A percentile compares a stretch with the other conserved stretches of the same genome.
phyloP scores from a whole-genome alignment of 176 grass and related monocot genomes.

The Avena sativa region DNA sequence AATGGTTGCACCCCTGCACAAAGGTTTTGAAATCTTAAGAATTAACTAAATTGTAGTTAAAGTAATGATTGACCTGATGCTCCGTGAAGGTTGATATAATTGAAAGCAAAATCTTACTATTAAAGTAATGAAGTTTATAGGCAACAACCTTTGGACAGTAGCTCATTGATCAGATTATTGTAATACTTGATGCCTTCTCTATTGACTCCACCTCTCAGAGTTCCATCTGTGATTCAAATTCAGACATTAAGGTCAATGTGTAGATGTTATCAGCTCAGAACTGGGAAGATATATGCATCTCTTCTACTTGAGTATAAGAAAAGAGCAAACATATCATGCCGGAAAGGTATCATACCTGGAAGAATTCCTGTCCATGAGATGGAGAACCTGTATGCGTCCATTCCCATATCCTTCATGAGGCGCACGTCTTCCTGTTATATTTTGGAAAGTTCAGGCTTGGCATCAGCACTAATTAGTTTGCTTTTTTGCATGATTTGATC shows the following conservation, averaged over 20 bases:
- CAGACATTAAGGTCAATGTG: not conserved
- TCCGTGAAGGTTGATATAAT: no score
- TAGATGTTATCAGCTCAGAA: not conserved
- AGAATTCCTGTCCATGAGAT: conserved; percentile 75
- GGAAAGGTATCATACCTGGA: conserved; percentile 47
- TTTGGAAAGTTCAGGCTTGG: not conserved
- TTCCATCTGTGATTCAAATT: conserved; percentile 53
- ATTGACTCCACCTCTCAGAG: conserved; percentile 58
- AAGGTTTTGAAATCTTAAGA: no score
- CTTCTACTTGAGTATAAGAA: not conserved
- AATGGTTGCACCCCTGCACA: conserved; percentile 63
- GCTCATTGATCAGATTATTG: conserved; percentile 59
- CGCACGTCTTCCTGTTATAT: conserved; percentile 63
- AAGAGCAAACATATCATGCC: not conserved
- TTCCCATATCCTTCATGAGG: conserved; percentile 69
- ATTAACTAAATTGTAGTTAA: no score
- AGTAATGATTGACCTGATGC: no score
- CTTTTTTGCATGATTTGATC: not conserved
- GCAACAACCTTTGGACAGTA: conserved; percentile 46
- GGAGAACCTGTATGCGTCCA: conserved; percentile 73
- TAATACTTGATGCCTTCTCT: conserved; percentile 59
- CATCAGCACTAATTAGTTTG: not conserved
- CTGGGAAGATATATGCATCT: conserved; percentile 1
- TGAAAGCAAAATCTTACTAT: not conserved
- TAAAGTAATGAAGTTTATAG: not conserved